A percentile compares a stretch with the other conserved stretches of the same genome.
phyloP scores from a whole-genome alignment of 1,284 basidiomycete species.

The Cryptococcus maquisensis region DNA sequence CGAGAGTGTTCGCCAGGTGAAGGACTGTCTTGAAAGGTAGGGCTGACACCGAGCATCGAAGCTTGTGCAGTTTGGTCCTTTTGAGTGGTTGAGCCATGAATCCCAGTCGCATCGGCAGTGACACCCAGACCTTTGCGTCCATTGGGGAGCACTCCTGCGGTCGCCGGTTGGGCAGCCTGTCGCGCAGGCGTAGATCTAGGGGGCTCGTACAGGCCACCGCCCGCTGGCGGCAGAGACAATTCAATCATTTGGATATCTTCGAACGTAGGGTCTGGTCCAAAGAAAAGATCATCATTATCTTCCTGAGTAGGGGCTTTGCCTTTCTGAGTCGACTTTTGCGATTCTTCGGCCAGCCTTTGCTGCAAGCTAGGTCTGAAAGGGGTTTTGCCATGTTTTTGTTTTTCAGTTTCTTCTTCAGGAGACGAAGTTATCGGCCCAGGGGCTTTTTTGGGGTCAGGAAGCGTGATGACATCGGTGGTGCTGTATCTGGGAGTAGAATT shows the following conservation, averaged over 20 bases:
- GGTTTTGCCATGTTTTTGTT: neutral
- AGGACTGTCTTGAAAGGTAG: neutral
- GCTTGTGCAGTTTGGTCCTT: too few species aligned
- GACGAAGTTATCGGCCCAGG: constrained; percentile 22
- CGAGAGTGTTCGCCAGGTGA: neutral
- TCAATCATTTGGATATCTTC: neutral
- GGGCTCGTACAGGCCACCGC: neutral
- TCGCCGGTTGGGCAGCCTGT: too few species aligned
- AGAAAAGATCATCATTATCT: constrained; percentile 9
- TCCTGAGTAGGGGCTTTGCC: neutral
- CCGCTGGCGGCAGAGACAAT: neutral
- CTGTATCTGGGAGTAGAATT: neutral
- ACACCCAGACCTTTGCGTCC: too few species aligned
- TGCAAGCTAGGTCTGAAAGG: constrained; percentile 8
- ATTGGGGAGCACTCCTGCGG: too few species aligned
- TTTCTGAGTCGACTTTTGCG: too few species aligned
- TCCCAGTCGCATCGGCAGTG: too few species aligned
- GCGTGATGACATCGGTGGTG: constrained; percentile 27
- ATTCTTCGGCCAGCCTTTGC: neutral
- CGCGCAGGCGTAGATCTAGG: neutral
- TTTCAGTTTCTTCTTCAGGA: constrained; percentile 1
- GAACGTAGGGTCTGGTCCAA: neutral
- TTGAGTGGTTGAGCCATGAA: too few species aligned
- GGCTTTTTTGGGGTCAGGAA: constrained; percentile 23
- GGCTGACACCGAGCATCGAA: neutral